Base-by-base conservation (phyloP, 176 grass and related monocot genomes). In the Secale cereale region DNA sequence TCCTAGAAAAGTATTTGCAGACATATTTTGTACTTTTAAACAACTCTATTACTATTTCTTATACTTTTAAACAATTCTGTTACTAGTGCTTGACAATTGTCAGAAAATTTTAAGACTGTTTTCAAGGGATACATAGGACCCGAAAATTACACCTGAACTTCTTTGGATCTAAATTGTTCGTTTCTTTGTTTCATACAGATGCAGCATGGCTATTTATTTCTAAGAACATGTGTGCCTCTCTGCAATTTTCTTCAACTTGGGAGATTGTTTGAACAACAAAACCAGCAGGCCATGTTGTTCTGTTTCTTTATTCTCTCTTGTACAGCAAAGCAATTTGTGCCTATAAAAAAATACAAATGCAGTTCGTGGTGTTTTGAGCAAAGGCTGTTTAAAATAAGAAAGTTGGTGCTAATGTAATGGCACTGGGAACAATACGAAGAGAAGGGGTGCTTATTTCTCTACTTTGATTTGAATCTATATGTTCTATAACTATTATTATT, bases 151-250 rank as follows among this genome's bases (percentile, higher is more conserved):
- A 8, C 20, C 20, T 78, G 31, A 8, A 41, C 2, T 43, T 27
- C 19, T 77, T 86, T 80, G 48, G 19, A 36, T 36, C 33, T 83
- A n/a, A 90, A 46, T 11, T n/a, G n/a, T 59, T 22, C 22, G 1
- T 78, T 81, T 85, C 15, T 73, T 28, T 83, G 27, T 80, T 89
- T 77, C 74, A 7, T 70, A 26, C 85, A 89, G 87, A 63, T 80
- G 40, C 80, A 69, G 10, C 75, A 70, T 81, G 71, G 46, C 17
- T 50, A 81, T 61, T 86, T 76, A 59, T 80, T 73, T 83, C 50
- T 66, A 65, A 83, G 74, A 66, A 62, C 74, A 32, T 80, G 67
- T n/a, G 70, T 68, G 32, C 22, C 46, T 68, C 31, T 70, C 82
- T 27, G 43, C 71, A 64, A 25, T 52, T 65, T 46, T 74, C 30